A percentile compares a stretch with the other conserved stretches of the same genome.
phyloP scores from a whole-genome alignment of 768 basidiomycete species.

The Pleurotus ostreatus region DNA sequence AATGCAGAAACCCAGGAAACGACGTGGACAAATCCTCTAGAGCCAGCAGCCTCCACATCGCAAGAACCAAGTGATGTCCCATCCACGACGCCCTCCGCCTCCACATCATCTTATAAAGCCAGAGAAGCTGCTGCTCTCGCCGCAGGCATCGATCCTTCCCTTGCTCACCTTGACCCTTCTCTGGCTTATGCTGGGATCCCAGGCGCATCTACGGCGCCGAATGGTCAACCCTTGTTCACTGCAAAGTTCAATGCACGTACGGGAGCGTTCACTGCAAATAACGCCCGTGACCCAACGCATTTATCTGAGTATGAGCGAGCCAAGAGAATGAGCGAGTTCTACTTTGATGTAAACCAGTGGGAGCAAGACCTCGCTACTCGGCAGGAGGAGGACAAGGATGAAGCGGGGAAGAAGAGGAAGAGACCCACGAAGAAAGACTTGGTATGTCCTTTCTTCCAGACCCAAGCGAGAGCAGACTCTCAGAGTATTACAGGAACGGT shows the following conservation, averaged over 20 bases:
- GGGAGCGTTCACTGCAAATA: slow-evolving; percentile 63
- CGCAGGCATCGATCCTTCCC: slow-evolving; percentile 79
- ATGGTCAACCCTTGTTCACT: slow-evolving; percentile 41
- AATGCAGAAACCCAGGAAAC: slow-evolving; percentile 74
- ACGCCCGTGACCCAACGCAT: slow-evolving; percentile 70
- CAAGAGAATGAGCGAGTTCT: slow-evolving; percentile 84
- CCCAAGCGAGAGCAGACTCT: too few species aligned
- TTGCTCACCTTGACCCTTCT: slow-evolving; percentile 77
- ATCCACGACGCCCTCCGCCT: slow-evolving; percentile 20
- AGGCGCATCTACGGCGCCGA: slow-evolving; percentile 23
- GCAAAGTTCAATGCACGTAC: slow-evolving; percentile 84
- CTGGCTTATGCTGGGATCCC: slow-evolving; percentile 40
- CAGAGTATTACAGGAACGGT: slow-evolving; percentile 56
- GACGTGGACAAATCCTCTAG: slow-evolving; percentile 79
- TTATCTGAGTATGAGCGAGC: slow-evolving; percentile 79
- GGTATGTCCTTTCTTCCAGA: slow-evolving; percentile 39
- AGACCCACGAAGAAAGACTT: slow-evolving; percentile 79
- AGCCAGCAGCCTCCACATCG: slow-evolving; percentile 25
- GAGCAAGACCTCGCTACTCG: slow-evolving; percentile 54
- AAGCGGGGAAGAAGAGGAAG: slow-evolving; percentile 71
- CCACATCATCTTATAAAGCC: slow-evolving; percentile 37
- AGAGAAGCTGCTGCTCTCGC: slow-evolving; percentile 69
- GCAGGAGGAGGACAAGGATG: slow-evolving; percentile 38
- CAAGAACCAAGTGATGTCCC: slow-evolving; percentile 17
- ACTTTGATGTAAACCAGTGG: slow-evolving; percentile 81